These are phyloP conservation scores for Cryomyces minteri DNA, from an alignment of 495 filamentous ascomycete species.

Conservation along the genomic window DNA sequence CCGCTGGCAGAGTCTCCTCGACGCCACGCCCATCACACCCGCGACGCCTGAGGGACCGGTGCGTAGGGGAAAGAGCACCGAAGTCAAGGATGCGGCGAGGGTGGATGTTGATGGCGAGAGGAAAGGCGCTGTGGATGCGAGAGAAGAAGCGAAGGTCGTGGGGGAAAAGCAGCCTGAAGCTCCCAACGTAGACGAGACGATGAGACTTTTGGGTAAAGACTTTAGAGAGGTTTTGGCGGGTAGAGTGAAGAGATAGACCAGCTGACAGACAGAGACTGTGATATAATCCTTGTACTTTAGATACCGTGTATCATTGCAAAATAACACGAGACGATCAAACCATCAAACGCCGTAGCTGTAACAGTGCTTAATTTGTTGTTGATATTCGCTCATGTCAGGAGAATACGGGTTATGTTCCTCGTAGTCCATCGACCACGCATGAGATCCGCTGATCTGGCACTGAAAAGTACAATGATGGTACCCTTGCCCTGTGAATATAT, in stretches of 20 bases:
- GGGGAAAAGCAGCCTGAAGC: constrained; percentile 2
- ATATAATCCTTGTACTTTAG: too few species aligned
- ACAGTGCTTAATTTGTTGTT: too few species aligned
- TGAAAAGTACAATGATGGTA: too few species aligned
- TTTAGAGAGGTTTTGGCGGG: constrained; percentile 11
- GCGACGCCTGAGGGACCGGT: constrained; percentile 22
- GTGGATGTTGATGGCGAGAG: constrained; percentile 25
- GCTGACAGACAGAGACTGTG: too few species aligned
- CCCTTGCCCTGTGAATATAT: too few species aligned
- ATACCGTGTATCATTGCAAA: too few species aligned
- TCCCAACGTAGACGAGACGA: constrained; percentile 3
- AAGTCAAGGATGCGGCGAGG: constrained; percentile 27
- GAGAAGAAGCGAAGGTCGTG: constrained; percentile 3
- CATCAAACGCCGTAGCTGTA: too few species aligned
- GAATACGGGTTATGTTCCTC: too few species aligned
- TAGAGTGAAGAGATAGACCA: background rate
- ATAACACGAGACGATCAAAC: too few species aligned
- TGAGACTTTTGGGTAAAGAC: constrained; percentile 8
- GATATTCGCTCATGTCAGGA: too few species aligned
- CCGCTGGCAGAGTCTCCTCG: constrained; percentile 43
- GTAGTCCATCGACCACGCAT: too few species aligned
- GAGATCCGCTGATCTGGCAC: too few species aligned
- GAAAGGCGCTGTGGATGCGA: constrained; percentile 8
- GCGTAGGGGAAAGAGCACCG: constrained; percentile 31
- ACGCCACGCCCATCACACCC: constrained; percentile 39